phyloP scores from a whole-genome alignment of 2,329 filamentous ascomycete species.

The Sclerotinia sclerotiorum region DNA sequence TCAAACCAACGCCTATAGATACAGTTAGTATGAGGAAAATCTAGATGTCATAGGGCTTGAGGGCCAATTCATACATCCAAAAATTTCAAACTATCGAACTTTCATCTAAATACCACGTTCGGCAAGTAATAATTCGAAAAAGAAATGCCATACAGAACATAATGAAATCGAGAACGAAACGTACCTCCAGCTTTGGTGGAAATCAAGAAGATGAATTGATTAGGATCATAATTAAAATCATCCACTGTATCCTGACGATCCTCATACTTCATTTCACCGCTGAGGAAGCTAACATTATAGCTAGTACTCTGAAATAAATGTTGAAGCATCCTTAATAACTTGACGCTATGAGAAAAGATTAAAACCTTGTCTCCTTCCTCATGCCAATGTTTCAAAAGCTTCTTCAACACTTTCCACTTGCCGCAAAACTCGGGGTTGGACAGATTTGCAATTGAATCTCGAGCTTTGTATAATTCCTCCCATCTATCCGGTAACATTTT shows the following conservation, averaged over 20 bases:
- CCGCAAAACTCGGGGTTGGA: constrained; percentile 91
- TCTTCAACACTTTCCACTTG: constrained; percentile 91
- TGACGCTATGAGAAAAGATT: constrained; percentile 90
- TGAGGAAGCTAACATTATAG: constrained; percentile 89
- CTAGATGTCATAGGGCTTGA: too few relatives aligned
- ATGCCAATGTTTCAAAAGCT: constrained; percentile 87
- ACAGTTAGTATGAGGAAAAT: constrained; percentile 3
- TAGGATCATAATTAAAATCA: constrained; percentile 84
- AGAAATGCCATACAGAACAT: neutral
- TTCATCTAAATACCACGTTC: neutral
- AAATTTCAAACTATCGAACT: neutral
- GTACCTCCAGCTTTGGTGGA: constrained; percentile 80
- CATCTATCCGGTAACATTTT: constrained; percentile 73
- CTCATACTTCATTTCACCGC: constrained; percentile 79
- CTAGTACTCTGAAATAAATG: constrained; percentile 83
- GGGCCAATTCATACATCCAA: neutral
- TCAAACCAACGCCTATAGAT: constrained; percentile 71
- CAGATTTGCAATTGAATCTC: constrained; percentile 77
- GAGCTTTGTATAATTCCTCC: constrained; percentile 69
- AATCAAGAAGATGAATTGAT: constrained; percentile 92
- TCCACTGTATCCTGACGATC: constrained; percentile 81
- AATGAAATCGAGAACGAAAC: neutral
- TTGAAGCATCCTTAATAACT: constrained; percentile 78
- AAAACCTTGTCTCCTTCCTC: constrained; percentile 89
- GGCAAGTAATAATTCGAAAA: too few relatives aligned